Evolutionary conservation across 768 basidiomycete species (phyloP).

Genomic region (Tephrocybe sp.): DNA sequence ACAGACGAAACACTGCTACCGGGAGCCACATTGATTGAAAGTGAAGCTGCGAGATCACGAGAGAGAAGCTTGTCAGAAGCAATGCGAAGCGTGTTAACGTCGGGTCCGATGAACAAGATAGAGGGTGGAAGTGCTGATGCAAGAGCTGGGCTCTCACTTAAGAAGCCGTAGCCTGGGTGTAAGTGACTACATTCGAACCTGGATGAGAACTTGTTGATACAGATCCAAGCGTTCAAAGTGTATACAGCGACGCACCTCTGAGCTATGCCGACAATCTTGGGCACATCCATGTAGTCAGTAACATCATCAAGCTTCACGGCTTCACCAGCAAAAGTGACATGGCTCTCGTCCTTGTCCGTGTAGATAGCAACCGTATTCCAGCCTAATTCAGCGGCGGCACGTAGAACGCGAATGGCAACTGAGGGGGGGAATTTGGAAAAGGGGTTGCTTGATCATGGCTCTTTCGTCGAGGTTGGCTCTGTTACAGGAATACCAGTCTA

Average conservation of each 20-base stretch:
- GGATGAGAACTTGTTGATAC: neutral
- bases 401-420: slow-evolving; percentile 90
- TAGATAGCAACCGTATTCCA: slow-evolving; percentile 89
- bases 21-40: slow-evolving; percentile 28
- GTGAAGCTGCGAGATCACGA: slow-evolving; percentile 29
- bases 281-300: slow-evolving; percentile 38
- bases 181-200: slow-evolving; percentile 36
- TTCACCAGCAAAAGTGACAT: slow-evolving; percentile 78
- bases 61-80: slow-evolving; percentile 45
- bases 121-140: slow-evolving; percentile 70
- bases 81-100: slow-evolving; percentile 74
- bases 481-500: slow-evolving; percentile 33
- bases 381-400: slow-evolving; percentile 52
- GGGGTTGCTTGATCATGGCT: slow-evolving; percentile 32
- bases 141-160: slow-evolving; percentile 82
- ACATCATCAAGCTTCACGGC: slow-evolving; percentile 84
- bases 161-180: slow-evolving; percentile 73
- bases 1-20: slow-evolving; percentile 25
- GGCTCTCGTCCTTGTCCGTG: slow-evolving; percentile 80
- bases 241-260: slow-evolving; percentile 17
- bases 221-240: neutral
- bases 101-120: slow-evolving; percentile 79
- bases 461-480: slow-evolving; percentile 35
- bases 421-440: neutral
- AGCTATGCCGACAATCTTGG: slow-evolving; percentile 28